Base-by-base conservation (phyloP, 169 alveolate species). In the Cryptosporidium ryanae region DNA sequence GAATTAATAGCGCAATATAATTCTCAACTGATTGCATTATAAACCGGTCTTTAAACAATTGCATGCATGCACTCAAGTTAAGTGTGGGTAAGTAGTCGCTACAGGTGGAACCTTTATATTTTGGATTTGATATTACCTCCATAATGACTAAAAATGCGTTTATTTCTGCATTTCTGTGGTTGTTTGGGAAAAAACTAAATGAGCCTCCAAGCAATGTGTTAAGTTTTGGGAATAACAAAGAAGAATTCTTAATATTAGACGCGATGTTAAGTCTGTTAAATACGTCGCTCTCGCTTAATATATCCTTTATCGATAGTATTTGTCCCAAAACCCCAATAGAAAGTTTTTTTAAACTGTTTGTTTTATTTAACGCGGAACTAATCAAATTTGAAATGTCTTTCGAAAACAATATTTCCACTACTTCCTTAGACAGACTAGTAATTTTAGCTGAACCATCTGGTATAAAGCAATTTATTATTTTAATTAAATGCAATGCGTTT, bases 331-430 rank as follows among this genome's bases (percentile, higher is more conserved):
- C 49, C 13, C 12, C 17, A 21, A 68, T 29, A 13, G 83, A 68
- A 13, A 68, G 66, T 29, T 27, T 68, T 31, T 55, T 68, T n/a
- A 52, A 15, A 10, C 55, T 25, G 21, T 23, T 13, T 2, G 66
- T 68, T 32, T 68, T 68, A 27, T 38, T 55, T n/a, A 68, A 68
- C 25, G 83, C 21, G 17, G 83, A 68, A 17, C 54, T 43, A 49
- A 68, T 31, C 15, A 68, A 17, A 17, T 49, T 25, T 17, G 66
- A 68, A 1, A 52, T 18, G 55, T 68, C 0, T 27, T 29, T 29
- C 29, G 54, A 49, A 18, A 38, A 52, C 21, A 68, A 27, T 17
- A 55, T 68, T n/a, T 55, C 66, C 0, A 17, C 18, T 3, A 68
- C 49, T 8, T 4, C 32, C 1, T 38, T 38, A 6, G 46, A 10